phyloP scores from a whole-genome alignment of 2,329 filamentous ascomycete species.

The Rhexocercosporidium sp. region DNA sequence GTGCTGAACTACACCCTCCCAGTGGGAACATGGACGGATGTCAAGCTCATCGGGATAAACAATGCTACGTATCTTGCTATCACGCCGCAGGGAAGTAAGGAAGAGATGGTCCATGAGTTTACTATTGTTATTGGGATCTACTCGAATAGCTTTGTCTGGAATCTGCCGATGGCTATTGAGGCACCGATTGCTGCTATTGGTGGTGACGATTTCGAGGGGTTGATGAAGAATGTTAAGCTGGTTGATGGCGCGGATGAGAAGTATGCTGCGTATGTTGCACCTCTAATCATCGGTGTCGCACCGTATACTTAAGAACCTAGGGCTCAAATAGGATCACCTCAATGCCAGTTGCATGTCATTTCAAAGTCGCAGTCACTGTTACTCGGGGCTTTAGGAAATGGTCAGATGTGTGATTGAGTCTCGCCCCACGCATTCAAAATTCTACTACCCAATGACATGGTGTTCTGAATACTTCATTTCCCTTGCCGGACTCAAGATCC shows the following conservation, averaged over 20 bases:
- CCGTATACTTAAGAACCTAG: conserved; percentile 14
- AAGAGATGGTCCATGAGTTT: conserved; percentile 30
- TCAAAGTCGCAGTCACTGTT: too few relatives aligned
- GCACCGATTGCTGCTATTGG: conserved; percentile 33
- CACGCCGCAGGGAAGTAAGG: conserved; percentile 9
- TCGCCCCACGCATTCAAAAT: too few relatives aligned
- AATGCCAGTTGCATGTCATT: neutral
- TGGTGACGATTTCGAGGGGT: conserved; percentile 29
- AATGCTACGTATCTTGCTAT: conserved; percentile 44
- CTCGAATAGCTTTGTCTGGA: conserved; percentile 31
- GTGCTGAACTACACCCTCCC: conserved; percentile 49
- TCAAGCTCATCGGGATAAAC: conserved; percentile 43
- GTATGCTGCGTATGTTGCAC: conserved; percentile 23
- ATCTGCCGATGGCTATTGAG: conserved; percentile 34
- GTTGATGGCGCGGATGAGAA: conserved; percentile 26
- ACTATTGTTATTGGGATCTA: conserved; percentile 29
- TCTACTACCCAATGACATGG: too few relatives aligned
- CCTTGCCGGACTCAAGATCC: neutral
- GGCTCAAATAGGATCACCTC: neutral
- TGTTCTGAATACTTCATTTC: neutral
- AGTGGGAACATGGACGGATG: conserved; percentile 44
- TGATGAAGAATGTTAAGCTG: conserved; percentile 30
- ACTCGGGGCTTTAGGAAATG: neutral
- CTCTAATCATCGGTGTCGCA: conserved; percentile 25
- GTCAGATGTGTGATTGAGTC: neutral